These are phyloP conservation scores for Kwoniella mangroviensis DNA, from an alignment of 768 basidiomycete species.

Conservation along the genomic window DNA sequence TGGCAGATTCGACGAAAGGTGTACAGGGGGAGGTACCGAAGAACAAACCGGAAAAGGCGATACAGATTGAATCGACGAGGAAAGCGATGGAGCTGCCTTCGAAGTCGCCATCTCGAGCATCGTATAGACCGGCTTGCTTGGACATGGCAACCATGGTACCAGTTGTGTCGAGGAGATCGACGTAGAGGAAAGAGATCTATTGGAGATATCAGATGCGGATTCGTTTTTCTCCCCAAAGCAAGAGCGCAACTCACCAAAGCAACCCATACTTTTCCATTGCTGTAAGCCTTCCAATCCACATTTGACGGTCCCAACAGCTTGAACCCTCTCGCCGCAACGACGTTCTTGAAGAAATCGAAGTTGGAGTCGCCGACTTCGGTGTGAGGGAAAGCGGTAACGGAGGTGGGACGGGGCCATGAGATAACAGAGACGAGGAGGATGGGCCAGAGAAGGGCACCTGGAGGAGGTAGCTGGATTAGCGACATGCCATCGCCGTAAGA, in stretches of 20 bases:
- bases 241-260: conserved; percentile 62
- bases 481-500: background rate
- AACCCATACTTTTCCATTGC: conserved; percentile 80
- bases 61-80: conserved; percentile 50
- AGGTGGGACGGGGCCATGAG: conserved; percentile 82
- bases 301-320: conserved; percentile 44
- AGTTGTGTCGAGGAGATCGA: conserved; percentile 69
- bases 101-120: conserved; percentile 82
- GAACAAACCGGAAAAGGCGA: conserved; percentile 46
- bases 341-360: conserved; percentile 83
- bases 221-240: no score
- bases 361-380: conserved; percentile 69
- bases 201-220: background rate
- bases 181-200: conserved; percentile 80
- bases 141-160: conserved; percentile 90
- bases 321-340: conserved; percentile 63
- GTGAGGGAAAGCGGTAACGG: conserved; percentile 81
- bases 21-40: conserved; percentile 50
- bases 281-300: conserved; percentile 55
- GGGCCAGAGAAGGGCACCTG: conserved; percentile 68
- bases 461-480: background rate
- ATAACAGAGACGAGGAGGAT: conserved; percentile 83
- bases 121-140: conserved; percentile 84
- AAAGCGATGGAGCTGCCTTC: conserved; percentile 66
- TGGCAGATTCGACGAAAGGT: conserved; percentile 45